These are phyloP conservation scores for Penicillium cosmopolitanum DNA, from an alignment of 495 filamentous ascomycete species.

Conservation along the genomic window DNA sequence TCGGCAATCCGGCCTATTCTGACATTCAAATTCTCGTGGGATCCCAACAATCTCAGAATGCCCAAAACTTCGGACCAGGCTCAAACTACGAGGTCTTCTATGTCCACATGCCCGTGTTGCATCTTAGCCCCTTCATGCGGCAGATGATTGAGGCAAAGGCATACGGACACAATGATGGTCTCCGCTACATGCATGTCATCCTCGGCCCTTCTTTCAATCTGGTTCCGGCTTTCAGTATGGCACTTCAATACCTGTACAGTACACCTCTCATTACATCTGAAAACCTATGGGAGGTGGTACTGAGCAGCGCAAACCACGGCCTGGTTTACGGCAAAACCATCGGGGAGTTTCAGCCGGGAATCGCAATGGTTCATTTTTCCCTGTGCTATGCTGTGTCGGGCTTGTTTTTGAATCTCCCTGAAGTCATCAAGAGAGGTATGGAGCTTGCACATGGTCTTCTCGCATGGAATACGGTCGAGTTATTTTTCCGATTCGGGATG, in stretches of 20 bases:
- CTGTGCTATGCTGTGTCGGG: slow-evolving; percentile 37
- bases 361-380: slow-evolving; percentile 32
- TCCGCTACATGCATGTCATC: slow-evolving; percentile 16
- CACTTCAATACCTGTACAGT: slow-evolving; percentile 31
- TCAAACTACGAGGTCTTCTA: not conserved
- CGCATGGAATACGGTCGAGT: slow-evolving; percentile 35
- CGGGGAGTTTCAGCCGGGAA: slow-evolving; percentile 16
- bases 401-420: slow-evolving; percentile 28
- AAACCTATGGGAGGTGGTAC: not conserved
- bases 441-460: slow-evolving; percentile 27
- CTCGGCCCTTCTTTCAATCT: slow-evolving; percentile 22
- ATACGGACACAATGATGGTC: not conserved
- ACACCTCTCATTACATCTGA: not conserved
- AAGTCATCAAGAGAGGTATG: slow-evolving; percentile 32
- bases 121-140: not conserved
- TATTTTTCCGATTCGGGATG: slow-evolving; percentile 32
- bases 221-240: slow-evolving; percentile 32
- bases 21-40: slow-evolving; percentile 14
- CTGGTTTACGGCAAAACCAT: not conserved
- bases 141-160: not conserved
- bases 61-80: not conserved
- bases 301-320: not conserved
- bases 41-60: not conserved
- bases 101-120: not conserved
- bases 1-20: not conserved